Conservation (phyloP, 345 rosid species). For the Populus simonii region DNA sequence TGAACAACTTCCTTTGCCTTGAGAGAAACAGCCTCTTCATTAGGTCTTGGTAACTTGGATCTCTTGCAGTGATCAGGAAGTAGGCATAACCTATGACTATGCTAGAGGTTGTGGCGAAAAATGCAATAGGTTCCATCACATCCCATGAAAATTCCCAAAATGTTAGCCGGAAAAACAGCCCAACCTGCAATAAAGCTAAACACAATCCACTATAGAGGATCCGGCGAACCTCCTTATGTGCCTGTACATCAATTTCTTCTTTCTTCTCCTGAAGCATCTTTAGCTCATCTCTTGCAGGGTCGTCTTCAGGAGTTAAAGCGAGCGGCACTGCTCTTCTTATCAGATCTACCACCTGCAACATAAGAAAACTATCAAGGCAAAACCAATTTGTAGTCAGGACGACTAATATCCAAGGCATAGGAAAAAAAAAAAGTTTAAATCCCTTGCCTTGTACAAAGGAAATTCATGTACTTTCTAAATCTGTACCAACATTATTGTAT, state of each 20-base stretch:
- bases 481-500: no score
- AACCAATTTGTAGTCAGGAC: neutral
- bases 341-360: slow-evolving; percentile 74
- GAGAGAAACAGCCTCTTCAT: slow-evolving; percentile 86
- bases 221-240: slow-evolving; percentile 86
- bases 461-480: neutral
- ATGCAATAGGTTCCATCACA: slow-evolving; percentile 93
- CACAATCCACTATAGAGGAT: slow-evolving; percentile 78
- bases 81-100: slow-evolving; percentile 82
- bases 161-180: slow-evolving; percentile 80
- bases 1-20: slow-evolving; percentile 75
- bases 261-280: slow-evolving; percentile 61
- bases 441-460: slow-evolving; percentile 1
- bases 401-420: neutral
- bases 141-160: slow-evolving; percentile 99
- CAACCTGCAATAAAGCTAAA: slow-evolving; percentile 50
- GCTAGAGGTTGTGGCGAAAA: slow-evolving; percentile 69
- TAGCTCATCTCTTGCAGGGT: slow-evolving; percentile 62
- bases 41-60: slow-evolving; percentile 90
- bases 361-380: neutral
- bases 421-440: neutral
- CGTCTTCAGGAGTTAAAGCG: slow-evolving; percentile 61
- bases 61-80: slow-evolving; percentile 81
- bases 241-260: slow-evolving; percentile 76
- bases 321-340: slow-evolving; percentile 79